Conservation (phyloP, 768 basidiomycete species). For the Boletus bicolor region DNA sequence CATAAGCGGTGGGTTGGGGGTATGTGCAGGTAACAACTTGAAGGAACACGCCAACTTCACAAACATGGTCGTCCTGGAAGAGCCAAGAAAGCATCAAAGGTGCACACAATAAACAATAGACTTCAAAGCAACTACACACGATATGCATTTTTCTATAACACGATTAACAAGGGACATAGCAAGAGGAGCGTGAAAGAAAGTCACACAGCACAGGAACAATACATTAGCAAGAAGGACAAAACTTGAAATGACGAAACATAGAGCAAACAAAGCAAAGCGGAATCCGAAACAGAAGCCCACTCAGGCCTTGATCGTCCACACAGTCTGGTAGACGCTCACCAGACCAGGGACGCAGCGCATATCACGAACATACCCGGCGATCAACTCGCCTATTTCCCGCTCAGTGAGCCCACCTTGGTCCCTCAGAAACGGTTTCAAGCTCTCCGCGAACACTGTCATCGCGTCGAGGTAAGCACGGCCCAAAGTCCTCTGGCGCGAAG, state of each 20-base stretch:
- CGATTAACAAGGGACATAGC: not conserved
- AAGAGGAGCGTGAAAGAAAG: not conserved
- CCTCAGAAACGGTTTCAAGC: constrained; percentile 46
- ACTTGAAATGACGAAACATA: not conserved
- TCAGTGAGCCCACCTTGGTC: constrained; percentile 36
- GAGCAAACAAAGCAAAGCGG: not conserved
- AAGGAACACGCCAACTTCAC: not conserved
- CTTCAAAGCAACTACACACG: not conserved
- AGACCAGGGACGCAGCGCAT: constrained; percentile 46
- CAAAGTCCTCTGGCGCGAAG: constrained; percentile 34
- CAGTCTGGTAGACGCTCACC: constrained; percentile 46
- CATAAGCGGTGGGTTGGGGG: not conserved
- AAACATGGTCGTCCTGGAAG: not conserved
- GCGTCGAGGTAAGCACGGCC: constrained; percentile 42
- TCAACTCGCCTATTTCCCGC: constrained; percentile 37
- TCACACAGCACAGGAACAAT: not conserved
- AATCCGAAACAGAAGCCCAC: not conserved
- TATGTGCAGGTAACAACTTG: not conserved
- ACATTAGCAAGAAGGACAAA: not conserved
- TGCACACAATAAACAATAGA: not conserved
- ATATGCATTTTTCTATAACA: not conserved
- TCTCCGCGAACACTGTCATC: constrained; percentile 44
- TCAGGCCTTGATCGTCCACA: constrained; percentile 40
- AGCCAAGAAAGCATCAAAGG: not conserved
- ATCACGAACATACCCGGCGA: constrained; percentile 45